Conservation (phyloP, 208 protist species). For the Trypanosoma platydactyli region DNA sequence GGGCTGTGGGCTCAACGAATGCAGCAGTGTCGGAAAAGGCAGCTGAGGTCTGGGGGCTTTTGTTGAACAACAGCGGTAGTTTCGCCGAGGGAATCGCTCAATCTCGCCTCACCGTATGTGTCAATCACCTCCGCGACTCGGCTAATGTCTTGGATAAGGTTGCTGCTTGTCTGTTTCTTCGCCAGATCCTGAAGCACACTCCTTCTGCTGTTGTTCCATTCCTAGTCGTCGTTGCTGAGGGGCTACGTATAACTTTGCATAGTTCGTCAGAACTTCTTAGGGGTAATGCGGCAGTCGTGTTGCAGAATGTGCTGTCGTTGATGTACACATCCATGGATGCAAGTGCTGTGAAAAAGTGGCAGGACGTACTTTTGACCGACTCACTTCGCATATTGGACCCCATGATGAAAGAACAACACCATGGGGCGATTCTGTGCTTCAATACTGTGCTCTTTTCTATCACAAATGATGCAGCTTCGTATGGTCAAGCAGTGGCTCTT, state of each 20-base stretch:
- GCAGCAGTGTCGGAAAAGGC: conserved; percentile 44
- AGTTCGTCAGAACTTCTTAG: conserved; percentile 49
- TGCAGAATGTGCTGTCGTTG: conserved; percentile 59
- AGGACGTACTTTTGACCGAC: conserved; percentile 63
- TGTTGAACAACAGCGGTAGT: conserved; percentile 75
- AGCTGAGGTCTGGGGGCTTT: conserved; percentile 74
- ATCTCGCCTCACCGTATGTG: conserved; percentile 59
- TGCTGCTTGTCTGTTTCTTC: conserved; percentile 68
- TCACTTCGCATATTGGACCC: conserved; percentile 43
- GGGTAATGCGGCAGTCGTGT: conserved; percentile 38
- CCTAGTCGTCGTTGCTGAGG: conserved; percentile 55
- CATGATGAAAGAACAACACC: conserved; percentile 38
- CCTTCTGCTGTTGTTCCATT: conserved; percentile 60
- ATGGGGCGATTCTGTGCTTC: conserved; percentile 67
- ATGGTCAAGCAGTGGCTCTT: conserved; percentile 40
- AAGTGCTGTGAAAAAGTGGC: conserved; percentile 51
- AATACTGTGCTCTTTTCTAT: conserved; percentile 74
- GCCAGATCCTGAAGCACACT: conserved; percentile 65
- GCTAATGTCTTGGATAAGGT: conserved; percentile 43
- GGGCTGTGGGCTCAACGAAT: conserved; percentile 50
- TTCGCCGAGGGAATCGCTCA: conserved; percentile 72
- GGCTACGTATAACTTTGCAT: conserved; percentile 52
- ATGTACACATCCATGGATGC: conserved; percentile 63
- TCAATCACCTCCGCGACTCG: conserved; percentile 43
- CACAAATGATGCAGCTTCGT: conserved; percentile 27